phyloP scores from a whole-genome alignment of 495 filamentous ascomycete genomes.

The Penicilliopsis zonata region DNA sequence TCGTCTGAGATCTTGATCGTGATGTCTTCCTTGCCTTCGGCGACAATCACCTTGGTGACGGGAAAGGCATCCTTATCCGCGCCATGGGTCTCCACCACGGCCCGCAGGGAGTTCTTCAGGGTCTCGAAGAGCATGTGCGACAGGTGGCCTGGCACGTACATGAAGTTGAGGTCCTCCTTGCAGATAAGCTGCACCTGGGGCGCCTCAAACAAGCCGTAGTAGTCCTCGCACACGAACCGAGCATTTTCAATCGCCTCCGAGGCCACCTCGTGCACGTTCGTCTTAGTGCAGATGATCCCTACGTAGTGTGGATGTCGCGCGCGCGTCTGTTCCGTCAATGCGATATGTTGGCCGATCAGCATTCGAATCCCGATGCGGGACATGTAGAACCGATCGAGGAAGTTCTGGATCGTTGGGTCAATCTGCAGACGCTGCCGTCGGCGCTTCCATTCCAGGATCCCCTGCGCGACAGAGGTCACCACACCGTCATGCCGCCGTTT shows the following conservation, averaged over 20 bases:
- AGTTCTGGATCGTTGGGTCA: conserved; percentile 88
- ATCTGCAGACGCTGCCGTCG: conserved; percentile 96
- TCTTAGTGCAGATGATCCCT: conserved; percentile 97
- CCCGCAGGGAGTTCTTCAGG: conserved; percentile 92
- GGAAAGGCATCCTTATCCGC: conserved; percentile 92
- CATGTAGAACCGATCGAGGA: conserved; percentile 99
- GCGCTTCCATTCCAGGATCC: conserved; percentile 95
- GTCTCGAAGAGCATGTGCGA: conserved; percentile 99
- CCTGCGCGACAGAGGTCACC: conserved; percentile 89
- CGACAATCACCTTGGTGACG: conserved; percentile 91
- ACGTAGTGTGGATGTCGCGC: conserved; percentile 85
- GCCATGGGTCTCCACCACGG: conserved; percentile 92
- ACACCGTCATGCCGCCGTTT: conserved; percentile 95
- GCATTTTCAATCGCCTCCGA: conserved; percentile 97
- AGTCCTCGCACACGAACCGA: conserved; percentile 95
- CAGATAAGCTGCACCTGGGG: conserved; percentile 95
- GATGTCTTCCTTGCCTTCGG: conserved; percentile 95
- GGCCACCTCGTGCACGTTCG: conserved; percentile 89
- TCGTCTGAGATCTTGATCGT: conserved; percentile 97
- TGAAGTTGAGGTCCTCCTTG: conserved; percentile 85
- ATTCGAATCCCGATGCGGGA: conserved; percentile 98
- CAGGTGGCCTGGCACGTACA: conserved; percentile 97
- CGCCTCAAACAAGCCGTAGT: conserved; percentile 95
- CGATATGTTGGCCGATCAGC: conserved; percentile 97
- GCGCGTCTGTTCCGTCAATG: conserved; percentile 83